These are phyloP conservation scores for Starmera stellimalicola DNA, from an alignment of 1,139 yeast genomes.

Conservation along the genomic window DNA sequence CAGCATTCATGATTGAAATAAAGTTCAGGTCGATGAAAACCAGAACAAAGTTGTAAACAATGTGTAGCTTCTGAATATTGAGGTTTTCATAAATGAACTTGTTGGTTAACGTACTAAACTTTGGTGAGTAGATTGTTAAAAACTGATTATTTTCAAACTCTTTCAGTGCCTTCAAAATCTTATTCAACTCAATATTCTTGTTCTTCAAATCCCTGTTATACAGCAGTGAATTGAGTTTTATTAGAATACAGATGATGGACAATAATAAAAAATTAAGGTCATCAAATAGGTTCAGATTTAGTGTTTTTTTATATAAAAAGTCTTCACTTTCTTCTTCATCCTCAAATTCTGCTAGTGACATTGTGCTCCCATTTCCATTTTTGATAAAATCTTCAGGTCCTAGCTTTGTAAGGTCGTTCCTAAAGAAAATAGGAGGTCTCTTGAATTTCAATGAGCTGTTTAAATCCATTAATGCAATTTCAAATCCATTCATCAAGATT, in stretches of 20 bases:
- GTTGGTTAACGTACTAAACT: slow-evolving; percentile 1
- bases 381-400: too few species aligned
- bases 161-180: slow-evolving; percentile 8
- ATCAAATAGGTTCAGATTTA: slow-evolving; percentile 13
- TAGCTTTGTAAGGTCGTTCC: slow-evolving; percentile 1
- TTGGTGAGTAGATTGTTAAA: slow-evolving; percentile 10
- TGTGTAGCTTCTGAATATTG: slow-evolving; percentile 11
- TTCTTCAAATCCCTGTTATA: slow-evolving; percentile 4
- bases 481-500: slow-evolving; percentile 14
- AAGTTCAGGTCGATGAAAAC: slow-evolving; percentile 8
- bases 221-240: slow-evolving; percentile 12
- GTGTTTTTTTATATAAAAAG: slow-evolving; percentile 8
- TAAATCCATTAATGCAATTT: slow-evolving; percentile 13
- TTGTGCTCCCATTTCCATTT: too few species aligned
- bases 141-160: slow-evolving; percentile 13
- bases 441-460: slow-evolving; percentile 9
- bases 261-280: slow-evolving; percentile 14
- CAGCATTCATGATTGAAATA: slow-evolving; percentile 1
- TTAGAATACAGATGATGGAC: slow-evolving; percentile 8
- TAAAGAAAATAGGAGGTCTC: slow-evolving; percentile 5
- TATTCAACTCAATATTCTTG: neutral
- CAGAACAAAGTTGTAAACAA: slow-evolving; percentile 11
- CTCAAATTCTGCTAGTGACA: neutral
- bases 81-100: slow-evolving; percentile 6
- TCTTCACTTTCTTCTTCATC: slow-evolving; percentile 3